A percentile compares a stretch with the other conserved stretches of the same genome.
Conservation (phyloP, 805 yeast species). For the Candida railenensis region DNA sequence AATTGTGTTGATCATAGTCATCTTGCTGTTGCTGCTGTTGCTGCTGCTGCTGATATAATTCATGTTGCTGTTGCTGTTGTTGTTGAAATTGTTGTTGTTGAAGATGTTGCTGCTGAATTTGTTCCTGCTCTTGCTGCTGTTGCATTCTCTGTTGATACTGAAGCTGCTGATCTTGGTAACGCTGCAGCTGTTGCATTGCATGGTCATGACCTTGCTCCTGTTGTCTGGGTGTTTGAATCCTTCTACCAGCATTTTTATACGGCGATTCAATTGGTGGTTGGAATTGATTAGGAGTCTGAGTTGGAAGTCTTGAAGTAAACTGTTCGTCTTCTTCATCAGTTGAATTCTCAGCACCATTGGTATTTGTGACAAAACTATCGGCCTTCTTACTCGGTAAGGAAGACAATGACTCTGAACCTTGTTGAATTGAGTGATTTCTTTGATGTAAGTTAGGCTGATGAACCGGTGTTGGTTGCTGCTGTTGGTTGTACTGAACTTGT, state of each 20-base stretch:
- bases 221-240: conserved; percentile 20
- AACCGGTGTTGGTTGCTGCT: not conserved
- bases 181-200: conserved; percentile 15
- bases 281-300: conserved; percentile 20
- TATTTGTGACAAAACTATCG: not conserved
- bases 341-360: not conserved
- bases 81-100: conserved; percentile 18
- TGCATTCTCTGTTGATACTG: conserved; percentile 12
- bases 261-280: conserved; percentile 25
- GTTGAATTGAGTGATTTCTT: not conserved
- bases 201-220: conserved; percentile 12
- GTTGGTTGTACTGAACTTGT: not conserved
- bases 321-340: conserved; percentile 20
- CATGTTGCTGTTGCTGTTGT: conserved; percentile 15
- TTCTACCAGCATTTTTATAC: conserved; percentile 16
- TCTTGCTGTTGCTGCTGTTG: conserved; percentile 9
- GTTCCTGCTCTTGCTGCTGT: conserved; percentile 10
- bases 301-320: conserved; percentile 24
- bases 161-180: conserved; percentile 8
- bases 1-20: conserved; percentile 12
- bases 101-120: conserved; percentile 11
- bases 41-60: conserved; percentile 10
- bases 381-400: not conserved
- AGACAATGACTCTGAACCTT: not conserved
- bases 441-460: conserved; percentile 1